Conservation (phyloP, 2,329 filamentous ascomycete genomes). For the Calonectria crousiana region DNA sequence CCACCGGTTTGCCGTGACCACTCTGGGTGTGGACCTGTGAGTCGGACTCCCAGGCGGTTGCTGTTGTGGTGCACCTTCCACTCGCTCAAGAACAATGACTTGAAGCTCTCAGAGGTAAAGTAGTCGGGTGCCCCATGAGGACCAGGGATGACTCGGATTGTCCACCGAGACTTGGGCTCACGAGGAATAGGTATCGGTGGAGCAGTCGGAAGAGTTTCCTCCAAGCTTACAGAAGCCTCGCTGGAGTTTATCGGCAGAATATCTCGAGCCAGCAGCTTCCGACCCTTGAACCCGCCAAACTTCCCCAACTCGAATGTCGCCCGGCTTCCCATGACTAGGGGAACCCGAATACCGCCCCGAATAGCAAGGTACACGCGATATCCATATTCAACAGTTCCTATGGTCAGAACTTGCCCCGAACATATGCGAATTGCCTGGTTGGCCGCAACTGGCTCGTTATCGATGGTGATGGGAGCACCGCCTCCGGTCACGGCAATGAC, state of each 20-base stretch:
- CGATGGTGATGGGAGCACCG: conserved; percentile 39
- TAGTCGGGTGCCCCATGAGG: conserved; percentile 55
- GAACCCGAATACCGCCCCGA: conserved; percentile 50
- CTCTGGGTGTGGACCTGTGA: conserved; percentile 51
- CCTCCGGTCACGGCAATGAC: conserved; percentile 51
- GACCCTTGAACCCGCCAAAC: conserved; percentile 51
- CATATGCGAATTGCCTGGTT: conserved; percentile 42
- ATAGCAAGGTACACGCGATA: conserved; percentile 51
- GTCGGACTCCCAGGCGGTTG: conserved; percentile 54
- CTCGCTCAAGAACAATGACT: conserved; percentile 47
- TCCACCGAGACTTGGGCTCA: conserved; percentile 44
- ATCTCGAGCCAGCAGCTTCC: conserved; percentile 47
- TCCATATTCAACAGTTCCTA: conserved; percentile 45
- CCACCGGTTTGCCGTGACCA: conserved; percentile 54
- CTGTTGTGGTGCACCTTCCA: conserved; percentile 57
- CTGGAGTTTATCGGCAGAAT: conserved; percentile 39
- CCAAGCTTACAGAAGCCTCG: neutral
- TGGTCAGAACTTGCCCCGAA: conserved; percentile 42
- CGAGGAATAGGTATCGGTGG: conserved; percentile 36
- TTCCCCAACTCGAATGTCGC: conserved; percentile 49
- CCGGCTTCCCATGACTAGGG: conserved; percentile 48
- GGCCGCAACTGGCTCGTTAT: conserved; percentile 32
- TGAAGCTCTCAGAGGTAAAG: conserved; percentile 48
- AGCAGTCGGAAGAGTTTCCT: neutral
- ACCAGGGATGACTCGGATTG: conserved; percentile 51